Base-by-base conservation (phyloP, 306 rosid species). In the Quercus suber region DNA sequence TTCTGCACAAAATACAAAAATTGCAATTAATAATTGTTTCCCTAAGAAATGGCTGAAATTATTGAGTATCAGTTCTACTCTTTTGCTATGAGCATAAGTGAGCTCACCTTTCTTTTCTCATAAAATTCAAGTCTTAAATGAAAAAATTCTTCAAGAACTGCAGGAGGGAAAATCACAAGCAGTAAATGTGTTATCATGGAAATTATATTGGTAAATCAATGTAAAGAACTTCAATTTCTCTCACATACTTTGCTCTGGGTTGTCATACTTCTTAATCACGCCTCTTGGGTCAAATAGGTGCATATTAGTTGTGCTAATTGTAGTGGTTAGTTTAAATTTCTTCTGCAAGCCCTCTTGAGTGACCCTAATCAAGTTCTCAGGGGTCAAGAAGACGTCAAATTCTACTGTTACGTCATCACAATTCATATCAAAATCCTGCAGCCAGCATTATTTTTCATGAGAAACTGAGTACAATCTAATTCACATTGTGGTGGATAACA, bases 101-200 rank as follows among this genome's bases (percentile, higher is more conserved):
- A 76, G 14, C 73, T 77, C 69, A 94, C 99, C 99, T 95, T 95
- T 77, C 99, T 87, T 78, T 79, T 86, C 79, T 87, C 98, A 75
- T 92, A 95, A 78, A 78, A 95, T 58, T 88, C 89, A 67, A 95
- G 84, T 69, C 99, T 81, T 5, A 92, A 81, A 69, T 86, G 93
- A 60, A 85, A 92, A 77, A 95, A 94, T 6, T 95, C 99, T 75
- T 87, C 94, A 9, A 95, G 94, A 84, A 95, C 98, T 95, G 95
- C 88, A 85, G 4, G 64, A 78, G 52, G 23, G 74, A 78, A 53
- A 19, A 49, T 17, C 5, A 70, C 6, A 75, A 59, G 60, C 69
- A 56, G 45, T 80, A 14, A 81, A 80, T 15, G 25, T 43, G 12
- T 35, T 33, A 56, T 11, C 59, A 18, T 14, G 49, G 30, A 49